Evolutionary conservation across 192 early-diverging fungal species (phyloP).

Genomic region (Umbelopsis sp.): DNA sequence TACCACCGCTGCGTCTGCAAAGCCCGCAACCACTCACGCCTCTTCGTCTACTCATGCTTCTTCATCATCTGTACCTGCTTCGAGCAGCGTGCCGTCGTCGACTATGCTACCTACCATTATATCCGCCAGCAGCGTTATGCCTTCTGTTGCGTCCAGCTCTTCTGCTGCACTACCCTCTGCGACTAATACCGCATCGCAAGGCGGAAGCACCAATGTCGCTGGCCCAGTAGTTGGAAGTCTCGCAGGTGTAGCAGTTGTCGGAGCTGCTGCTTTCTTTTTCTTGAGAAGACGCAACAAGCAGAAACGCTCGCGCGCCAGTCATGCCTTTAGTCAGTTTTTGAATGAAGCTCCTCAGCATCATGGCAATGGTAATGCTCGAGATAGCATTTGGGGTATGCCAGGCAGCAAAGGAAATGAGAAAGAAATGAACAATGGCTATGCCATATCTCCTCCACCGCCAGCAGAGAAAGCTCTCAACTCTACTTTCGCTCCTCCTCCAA

Average conservation of each 20-base stretch:
- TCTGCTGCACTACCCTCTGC: not conserved
- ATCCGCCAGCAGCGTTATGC: not conserved
- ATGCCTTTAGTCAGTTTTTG: slow-evolving; percentile 8
- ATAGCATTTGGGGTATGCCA: slow-evolving; percentile 19
- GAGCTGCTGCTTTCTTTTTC: slow-evolving; percentile 22
- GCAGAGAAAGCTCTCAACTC: slow-evolving; percentile 1
- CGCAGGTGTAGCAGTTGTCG: slow-evolving; percentile 20
- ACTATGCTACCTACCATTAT: not conserved
- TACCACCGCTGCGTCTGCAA: not conserved
- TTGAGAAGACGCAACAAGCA: not conserved
- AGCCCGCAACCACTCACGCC: not conserved
- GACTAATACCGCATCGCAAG: not conserved
- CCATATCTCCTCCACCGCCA: slow-evolving; percentile 14
- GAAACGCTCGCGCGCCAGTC: not conserved
- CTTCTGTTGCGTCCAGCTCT: not conserved
- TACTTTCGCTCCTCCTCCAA: slow-evolving; percentile 10
- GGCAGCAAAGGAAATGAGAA: not conserved
- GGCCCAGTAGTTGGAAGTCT: slow-evolving; percentile 20
- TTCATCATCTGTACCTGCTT: not conserved
- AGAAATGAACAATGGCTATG: slow-evolving; percentile 9
- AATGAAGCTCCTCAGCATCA: slow-evolving; percentile 13
- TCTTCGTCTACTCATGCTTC: not conserved
- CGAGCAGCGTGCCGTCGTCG: not conserved
- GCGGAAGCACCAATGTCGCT: slow-evolving; percentile 1
- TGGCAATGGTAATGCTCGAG: not conserved